Base-by-base conservation (phyloP, 352 stramenopile species). In the Phytophthora brassicae region DNA sequence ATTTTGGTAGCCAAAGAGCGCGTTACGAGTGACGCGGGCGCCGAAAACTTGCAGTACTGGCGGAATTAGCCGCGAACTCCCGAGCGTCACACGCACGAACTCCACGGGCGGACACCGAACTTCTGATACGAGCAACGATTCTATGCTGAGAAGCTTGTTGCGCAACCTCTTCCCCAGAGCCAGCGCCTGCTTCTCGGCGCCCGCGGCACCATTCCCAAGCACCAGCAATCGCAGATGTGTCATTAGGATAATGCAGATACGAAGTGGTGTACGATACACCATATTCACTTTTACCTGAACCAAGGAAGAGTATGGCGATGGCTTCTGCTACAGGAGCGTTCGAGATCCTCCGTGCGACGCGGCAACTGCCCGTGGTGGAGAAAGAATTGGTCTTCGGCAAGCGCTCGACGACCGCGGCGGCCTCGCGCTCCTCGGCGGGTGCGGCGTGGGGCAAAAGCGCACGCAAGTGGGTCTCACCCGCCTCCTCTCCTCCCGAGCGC, bases 111-210 rank as follows among this genome's bases (percentile, higher is more conserved):
- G 38, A 36, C 46, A 51, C 14, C 33, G 7, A 22, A 58, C 38
- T 38, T 41, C 7, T 0, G 9, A 45, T 0, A 33, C 22, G 4
- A 20, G 51, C 11, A 4, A 19, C 19, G 4, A 12, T 8, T 4
- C 14, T 12, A 33, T 46, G 31, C 29, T 12, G 26, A 64, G 16
- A 3, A 74, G 33, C 16, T 47, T 56, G 17, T 51, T 57, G 43
- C 55, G 59, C 8, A 92, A 45, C 12, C 79, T 75, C 4, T 56
- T n/a, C 16, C 63, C 75, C 4, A 91, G 64, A 50, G 81, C 76
- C 12, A 91, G 45, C 28, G 74, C 84, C 60, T 93, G 84, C 68
- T 93, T 93, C 72, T 93, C 81, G 5, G 84, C 84, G 12, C 84
- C 84, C 11, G 80, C 76, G 4, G 81, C 80, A 31, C 77, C 84